Evolutionary conservation across 2,329 filamentous ascomycete species (phyloP), one percentile per base, ranked within the genome.

Genomic region (Claviceps spartinae): DNA sequence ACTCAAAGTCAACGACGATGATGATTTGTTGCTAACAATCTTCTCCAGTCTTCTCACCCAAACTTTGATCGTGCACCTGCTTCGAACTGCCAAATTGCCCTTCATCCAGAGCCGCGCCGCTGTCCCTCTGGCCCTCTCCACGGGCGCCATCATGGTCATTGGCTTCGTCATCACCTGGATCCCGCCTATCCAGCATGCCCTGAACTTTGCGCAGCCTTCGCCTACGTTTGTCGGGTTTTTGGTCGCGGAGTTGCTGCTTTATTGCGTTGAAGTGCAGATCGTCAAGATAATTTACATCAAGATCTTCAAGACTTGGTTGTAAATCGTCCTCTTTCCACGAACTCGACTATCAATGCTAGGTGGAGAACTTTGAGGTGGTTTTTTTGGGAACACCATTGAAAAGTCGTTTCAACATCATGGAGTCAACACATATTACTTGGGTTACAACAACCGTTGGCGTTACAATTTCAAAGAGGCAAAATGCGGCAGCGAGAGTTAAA

Each of bases 51-150:
- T 62, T 18, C 54, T 62, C 16, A 62, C 61, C 16, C 61, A 62
- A 49, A 62, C 61, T 8, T 56, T 62, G n/a, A 62, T 62, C 37
- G 61, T 62, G 22, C 61, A 62, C 38, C 38, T 62, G 30, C 47
- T 62, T 47, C 59, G 61, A 20, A 62, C 61, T 5, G 57, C 57
- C 48, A 62, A 59, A 53, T 41, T 62, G 16, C 61, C 61, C 1
- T 61, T 62, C 41, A 16, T 62, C 14, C 59, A 62, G 41, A 60
- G 57, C 51, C 57, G 60, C 18, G 57, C 57, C 1, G 54, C 60
- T 0, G 44, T 46, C 9, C 52, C 55, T 5, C 56, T 62, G 6
- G 55, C 57, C 1, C 53, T 62, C n/a, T 61, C 60, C 22, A 62
- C 60, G 4, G 42, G 42, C 4, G 44, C 52, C 48, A 59, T 62